These are phyloP conservation scores for Trichoderma koningii DNA, from an alignment of 2,329 filamentous ascomycete species.

Conservation along the genomic window DNA sequence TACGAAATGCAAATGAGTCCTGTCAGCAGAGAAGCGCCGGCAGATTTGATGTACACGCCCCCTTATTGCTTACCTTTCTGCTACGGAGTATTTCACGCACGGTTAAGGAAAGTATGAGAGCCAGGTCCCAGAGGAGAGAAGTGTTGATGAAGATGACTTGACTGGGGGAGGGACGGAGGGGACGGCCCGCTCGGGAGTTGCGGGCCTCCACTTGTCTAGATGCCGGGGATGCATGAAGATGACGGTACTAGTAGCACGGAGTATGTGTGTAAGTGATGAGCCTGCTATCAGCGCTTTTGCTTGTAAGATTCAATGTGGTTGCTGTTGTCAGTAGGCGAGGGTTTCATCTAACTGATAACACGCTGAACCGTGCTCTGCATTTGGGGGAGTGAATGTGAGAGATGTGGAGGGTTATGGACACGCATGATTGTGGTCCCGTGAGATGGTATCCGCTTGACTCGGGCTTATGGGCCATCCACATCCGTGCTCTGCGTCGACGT, in stretches of 20 bases:
- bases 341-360: too few species aligned
- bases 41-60: neutral
- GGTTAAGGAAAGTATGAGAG: neutral
- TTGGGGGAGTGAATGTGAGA: too few species aligned
- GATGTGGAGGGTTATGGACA: too few species aligned
- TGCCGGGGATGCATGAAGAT: neutral
- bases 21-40: too few species aligned
- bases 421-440: too few species aligned
- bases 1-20: too few species aligned
- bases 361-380: too few species aligned
- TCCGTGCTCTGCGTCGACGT: too few species aligned
- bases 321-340: too few species aligned
- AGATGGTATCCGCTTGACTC: too few species aligned
- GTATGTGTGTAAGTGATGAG: neutral
- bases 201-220: slow-evolving; percentile 1
- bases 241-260: neutral
- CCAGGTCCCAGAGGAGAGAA: neutral
- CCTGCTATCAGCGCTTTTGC: neutral
- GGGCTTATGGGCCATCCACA: too few species aligned
- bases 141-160: neutral
- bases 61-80: neutral
- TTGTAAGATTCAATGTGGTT: neutral
- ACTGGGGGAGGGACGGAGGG: slow-evolving; percentile 3
- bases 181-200: slow-evolving; percentile 14
- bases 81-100: neutral